phyloP scores from a whole-genome alignment of 208 protist genomes.

The Acanthamoeba castellanii region DNA sequence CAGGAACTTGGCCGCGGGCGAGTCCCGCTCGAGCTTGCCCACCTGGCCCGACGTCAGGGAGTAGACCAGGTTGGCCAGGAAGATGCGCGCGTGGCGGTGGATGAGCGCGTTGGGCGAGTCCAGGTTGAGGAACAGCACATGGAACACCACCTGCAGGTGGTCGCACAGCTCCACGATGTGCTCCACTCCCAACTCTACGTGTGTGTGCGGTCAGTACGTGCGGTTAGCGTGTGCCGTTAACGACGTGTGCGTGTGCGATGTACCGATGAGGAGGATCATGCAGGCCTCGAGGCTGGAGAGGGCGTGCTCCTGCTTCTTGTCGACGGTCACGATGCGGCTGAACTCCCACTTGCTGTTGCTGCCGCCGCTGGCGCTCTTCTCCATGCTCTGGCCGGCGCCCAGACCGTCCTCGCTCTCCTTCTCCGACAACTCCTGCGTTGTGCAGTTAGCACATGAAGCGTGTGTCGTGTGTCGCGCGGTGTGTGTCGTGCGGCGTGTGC shows the following conservation, averaged over 20 bases:
- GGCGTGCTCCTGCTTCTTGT: slow-evolving; percentile 24
- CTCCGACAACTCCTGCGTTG: not conserved
- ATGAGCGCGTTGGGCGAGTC: slow-evolving; percentile 35
- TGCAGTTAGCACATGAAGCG: not conserved
- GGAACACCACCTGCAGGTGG: slow-evolving; percentile 26
- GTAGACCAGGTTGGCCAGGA: slow-evolving; percentile 24
- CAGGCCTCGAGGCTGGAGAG: slow-evolving; percentile 38
- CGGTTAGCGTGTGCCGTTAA: no score
- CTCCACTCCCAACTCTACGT: slow-evolving; percentile 9
- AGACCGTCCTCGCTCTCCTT: not conserved
- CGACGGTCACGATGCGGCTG: not conserved
- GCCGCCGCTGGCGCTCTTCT: not conserved
- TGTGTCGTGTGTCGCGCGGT: not conserved
- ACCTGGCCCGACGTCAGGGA: slow-evolving; percentile 13
- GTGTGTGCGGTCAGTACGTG: not conserved
- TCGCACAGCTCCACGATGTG: slow-evolving; percentile 36
- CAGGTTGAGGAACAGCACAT: slow-evolving; percentile 31
- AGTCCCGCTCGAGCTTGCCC: slow-evolving; percentile 47
- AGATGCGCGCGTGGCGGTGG: not conserved
- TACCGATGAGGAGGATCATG: slow-evolving; percentile 65
- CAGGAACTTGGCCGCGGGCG: slow-evolving; percentile 18
- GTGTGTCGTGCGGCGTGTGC: not conserved
- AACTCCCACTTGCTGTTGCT: slow-evolving; percentile 32
- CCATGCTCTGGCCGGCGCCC: not conserved
- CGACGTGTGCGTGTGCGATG: no score